A percentile compares a stretch with the other conserved stretches of the same genome.
Evolutionary conservation across 202 grass and related monocot genomes (phyloP).

Genomic region (Schoenoplectus tabernaemontani): DNA sequence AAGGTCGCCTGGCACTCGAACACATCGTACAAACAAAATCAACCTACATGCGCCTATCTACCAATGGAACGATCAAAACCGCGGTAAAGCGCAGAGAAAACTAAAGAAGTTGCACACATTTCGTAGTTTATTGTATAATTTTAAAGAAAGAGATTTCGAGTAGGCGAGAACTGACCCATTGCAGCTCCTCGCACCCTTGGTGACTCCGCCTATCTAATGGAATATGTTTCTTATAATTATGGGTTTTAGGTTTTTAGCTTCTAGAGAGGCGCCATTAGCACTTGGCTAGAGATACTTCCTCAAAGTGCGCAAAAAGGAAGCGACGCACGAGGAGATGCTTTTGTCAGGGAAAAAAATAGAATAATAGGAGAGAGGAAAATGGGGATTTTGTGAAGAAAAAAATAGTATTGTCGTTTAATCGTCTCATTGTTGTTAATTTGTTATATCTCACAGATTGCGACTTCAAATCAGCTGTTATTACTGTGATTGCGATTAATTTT

Average conservation of each 20-base stretch:
- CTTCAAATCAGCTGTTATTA: background rate
- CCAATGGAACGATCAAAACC: background rate
- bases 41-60: background rate
- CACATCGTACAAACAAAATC: background rate
- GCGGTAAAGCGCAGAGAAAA: background rate
- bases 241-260: background rate
- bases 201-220: background rate
- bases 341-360: background rate
- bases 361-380: background rate
- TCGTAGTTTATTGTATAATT: background rate
- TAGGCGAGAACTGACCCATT: conserved; percentile 15
- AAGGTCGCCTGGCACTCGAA: background rate
- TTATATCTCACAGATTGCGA: background rate
- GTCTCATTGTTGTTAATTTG: too few species aligned
- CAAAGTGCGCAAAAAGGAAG: background rate
- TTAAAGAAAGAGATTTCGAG: background rate
- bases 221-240: background rate
- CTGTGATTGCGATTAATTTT: background rate
- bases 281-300: conserved; percentile 2
- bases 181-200: background rate
- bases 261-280: background rate
- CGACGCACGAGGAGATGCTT: background rate
- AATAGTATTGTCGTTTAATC: too few species aligned
- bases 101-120: background rate
- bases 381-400: background rate